Evolutionary conservation across 495 filamentous ascomycete species (phyloP), one percentile per base, ranked within the genome.

Genomic region (Neurospora sp.): DNA sequence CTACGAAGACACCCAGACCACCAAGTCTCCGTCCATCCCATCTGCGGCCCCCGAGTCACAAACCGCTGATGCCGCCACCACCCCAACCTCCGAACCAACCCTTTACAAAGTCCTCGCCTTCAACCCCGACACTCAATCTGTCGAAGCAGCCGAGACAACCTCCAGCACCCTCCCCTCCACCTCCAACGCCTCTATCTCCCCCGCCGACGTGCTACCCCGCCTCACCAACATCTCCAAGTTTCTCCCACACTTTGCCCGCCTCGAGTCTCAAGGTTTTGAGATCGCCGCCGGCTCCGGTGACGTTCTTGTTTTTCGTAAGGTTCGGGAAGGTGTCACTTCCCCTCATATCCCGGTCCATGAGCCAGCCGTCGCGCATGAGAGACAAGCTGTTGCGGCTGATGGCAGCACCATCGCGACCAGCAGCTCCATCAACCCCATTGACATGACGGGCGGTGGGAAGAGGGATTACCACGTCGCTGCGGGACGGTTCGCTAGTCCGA

Each of bases 41-140:
- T 24, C 70, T 9, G 40, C 66, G 1, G 28, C 78, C 39, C 79
- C 78, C 38, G 76, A 82, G 69, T 81, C 83, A 9, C 79, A 82
- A 69, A 79, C 81, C 15, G 73, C 82, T 40, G 79, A 84, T 73
- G 78, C 77, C 10, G 81, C 37, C 21, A 10, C 73, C 36, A 19
- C 59, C 34, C 21, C 54, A 69, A 21, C 73, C 19, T 13, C 74
- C n/a, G 73, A 83, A 31, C 83, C 85, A 24, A 84, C 84, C 2
- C 69, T 86, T 5, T 94, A 93, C 82, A 92, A 90, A 72, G 86
- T 96, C 42, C 84, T 96, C 13, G 92, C 89, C 17, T 93, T 91
- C 77, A 91, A 96, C 76, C 83, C 89, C 17, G 84, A 84, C n/a
- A 90, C 85, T 71, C 85, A 90, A 36, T 80, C 84, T 69, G 81